These are phyloP conservation scores for Brassica rapa DNA, from an alignment of 345 rosid genomes.

Conservation along the genomic window DNA sequence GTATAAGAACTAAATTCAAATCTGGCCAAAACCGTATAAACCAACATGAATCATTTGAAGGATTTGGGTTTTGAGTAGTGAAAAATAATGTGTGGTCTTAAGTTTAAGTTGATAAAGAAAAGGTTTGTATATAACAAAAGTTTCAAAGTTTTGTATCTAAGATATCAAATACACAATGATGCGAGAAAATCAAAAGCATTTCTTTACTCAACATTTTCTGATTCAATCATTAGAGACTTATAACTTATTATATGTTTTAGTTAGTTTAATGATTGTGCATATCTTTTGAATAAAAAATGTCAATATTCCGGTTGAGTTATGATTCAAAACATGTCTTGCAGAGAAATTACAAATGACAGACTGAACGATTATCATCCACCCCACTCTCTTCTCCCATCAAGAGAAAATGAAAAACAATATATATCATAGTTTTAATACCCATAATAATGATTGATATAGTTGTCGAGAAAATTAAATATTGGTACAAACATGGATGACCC, in stretches of 20 bases:
- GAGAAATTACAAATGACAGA: not conserved
- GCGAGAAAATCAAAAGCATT: not conserved
- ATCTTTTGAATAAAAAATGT: not conserved
- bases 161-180: not conserved
- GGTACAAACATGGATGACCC: conserved; percentile 21
- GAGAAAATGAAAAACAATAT: not conserved
- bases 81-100: not conserved
- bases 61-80: not conserved
- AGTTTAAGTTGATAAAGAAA: not conserved
- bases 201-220: not conserved
- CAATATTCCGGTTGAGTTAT: not conserved
- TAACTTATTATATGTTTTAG: not conserved
- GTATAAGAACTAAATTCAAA: not conserved
- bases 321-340: not conserved
- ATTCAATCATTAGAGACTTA: not conserved
- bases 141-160: not conserved
- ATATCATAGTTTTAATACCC: conserved; percentile 4
- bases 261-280: not conserved
- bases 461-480: conserved; percentile 14
- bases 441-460: conserved; percentile 29
- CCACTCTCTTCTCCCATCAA: not conserved
- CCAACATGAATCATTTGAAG: not conserved
- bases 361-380: conserved; percentile 23
- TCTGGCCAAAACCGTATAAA: not conserved
- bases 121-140: not conserved